These are phyloP conservation scores for Aureobasidium namibiae DNA, from an alignment of 2,329 filamentous ascomycete species.

Conservation along the genomic window DNA sequence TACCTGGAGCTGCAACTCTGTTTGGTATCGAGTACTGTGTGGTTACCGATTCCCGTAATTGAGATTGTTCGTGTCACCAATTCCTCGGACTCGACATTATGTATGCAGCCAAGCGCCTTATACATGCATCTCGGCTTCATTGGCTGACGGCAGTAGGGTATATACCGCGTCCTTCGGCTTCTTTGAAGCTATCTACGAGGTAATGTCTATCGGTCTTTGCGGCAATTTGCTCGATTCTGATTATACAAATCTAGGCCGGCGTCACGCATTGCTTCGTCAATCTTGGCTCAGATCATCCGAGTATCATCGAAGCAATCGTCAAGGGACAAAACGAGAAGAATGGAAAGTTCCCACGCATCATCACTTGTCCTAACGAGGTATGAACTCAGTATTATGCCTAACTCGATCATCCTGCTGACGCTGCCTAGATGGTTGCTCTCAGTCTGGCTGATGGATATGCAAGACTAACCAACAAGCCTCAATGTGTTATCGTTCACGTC, in stretches of 20 bases:
- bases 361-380: constrained; percentile 75
- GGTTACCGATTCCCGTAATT: not conserved
- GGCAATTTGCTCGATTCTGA: not conserved
- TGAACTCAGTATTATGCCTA: not conserved
- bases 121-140: not conserved
- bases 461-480: constrained; percentile 60
- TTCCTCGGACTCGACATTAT: not conserved
- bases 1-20: not conserved
- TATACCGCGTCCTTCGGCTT: constrained; percentile 76
- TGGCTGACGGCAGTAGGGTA: constrained; percentile 22
- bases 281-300: constrained; percentile 64
- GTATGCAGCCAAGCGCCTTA: not conserved
- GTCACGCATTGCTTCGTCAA: constrained; percentile 57
- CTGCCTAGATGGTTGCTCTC: constrained; percentile 62
- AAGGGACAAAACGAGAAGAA: constrained; percentile 62
- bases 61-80: not conserved
- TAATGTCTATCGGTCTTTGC: constrained; percentile 21
- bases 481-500: constrained; percentile 72
- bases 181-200: constrained; percentile 72
- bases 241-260: constrained; percentile 34
- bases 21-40: not conserved
- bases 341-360: constrained; percentile 60
- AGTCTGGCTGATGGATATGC: constrained; percentile 80
- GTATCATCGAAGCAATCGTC: constrained; percentile 72
- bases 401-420: not conserved